phyloP scores from a whole-genome alignment of 192 early-diverging fungal species.

The Glomus cerebriforme region DNA sequence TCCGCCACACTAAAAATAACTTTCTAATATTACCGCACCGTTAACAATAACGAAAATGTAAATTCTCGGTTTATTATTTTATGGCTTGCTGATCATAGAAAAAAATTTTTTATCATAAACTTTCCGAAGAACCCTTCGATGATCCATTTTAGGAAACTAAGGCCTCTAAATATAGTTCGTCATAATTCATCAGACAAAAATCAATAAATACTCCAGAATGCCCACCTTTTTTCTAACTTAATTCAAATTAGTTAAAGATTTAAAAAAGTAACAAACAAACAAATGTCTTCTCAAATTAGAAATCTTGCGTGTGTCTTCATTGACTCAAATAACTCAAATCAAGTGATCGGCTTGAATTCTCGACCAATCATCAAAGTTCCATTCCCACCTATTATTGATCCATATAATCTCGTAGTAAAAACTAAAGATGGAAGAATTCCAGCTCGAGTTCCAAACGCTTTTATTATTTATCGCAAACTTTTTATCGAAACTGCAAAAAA shows the following conservation, averaged over 20 bases:
- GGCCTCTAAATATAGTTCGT: too few relatives aligned
- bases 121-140: too few relatives aligned
- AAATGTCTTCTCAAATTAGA: not conserved
- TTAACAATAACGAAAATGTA: too few relatives aligned
- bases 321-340: not conserved
- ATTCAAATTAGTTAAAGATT: too few relatives aligned
- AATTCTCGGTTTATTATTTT: too few relatives aligned
- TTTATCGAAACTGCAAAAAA: not conserved
- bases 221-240: not conserved
- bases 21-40: too few relatives aligned
- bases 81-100: too few relatives aligned
- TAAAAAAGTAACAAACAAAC: too few relatives aligned
- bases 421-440: not conserved
- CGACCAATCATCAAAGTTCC: not conserved
- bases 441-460: not conserved
- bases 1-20: too few relatives aligned
- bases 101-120: too few relatives aligned
- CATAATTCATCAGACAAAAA: too few relatives aligned
- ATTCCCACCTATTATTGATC: constrained; percentile 14
- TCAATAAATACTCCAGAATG: not conserved
- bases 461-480: not conserved
- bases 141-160: too few relatives aligned
- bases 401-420: not conserved
- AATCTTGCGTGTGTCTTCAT: not conserved
- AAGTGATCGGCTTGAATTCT: not conserved